Percentiles rank a stretch among this genome's conserved stretches.
Evolutionary conservation across 176 grass and related monocot genomes (phyloP).

Genomic region (Stipa capillata): DNA sequence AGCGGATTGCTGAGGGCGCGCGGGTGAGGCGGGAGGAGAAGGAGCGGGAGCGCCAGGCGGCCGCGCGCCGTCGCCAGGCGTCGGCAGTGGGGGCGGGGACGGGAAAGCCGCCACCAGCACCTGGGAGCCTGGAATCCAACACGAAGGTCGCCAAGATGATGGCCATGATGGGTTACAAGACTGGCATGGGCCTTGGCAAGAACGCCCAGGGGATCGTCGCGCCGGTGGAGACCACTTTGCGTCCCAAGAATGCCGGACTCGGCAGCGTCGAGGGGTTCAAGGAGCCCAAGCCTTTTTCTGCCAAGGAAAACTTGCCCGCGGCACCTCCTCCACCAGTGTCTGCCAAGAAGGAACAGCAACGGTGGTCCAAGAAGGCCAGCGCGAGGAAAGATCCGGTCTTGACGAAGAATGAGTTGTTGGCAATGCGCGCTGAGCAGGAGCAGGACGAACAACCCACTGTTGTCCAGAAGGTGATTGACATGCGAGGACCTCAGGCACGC

Average conservation of each 20-base stretch:
- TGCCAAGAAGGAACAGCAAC: slow-evolving; percentile 24
- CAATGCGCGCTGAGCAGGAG: slow-evolving; percentile 30
- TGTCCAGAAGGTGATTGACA: slow-evolving; percentile 65
- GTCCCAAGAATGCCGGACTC: slow-evolving; percentile 59
- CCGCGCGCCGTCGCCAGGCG: slow-evolving; percentile 21
- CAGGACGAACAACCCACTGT: slow-evolving; percentile 33
- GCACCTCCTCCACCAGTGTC: not conserved
- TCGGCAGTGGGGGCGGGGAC: slow-evolving; percentile 19
- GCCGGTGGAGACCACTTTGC: slow-evolving; percentile 28
- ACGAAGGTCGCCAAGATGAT: slow-evolving; percentile 51
- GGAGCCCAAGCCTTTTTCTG: slow-evolving; percentile 36
- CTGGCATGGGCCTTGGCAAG: slow-evolving; percentile 66
- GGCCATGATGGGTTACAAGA: slow-evolving; percentile 58
- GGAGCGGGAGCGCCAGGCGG: slow-evolving; percentile 36
- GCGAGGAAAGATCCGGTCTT: slow-evolving; percentile 34
- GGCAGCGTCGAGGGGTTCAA: slow-evolving; percentile 67
- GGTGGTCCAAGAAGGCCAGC: slow-evolving; percentile 49
- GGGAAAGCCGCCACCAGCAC: not conserved
- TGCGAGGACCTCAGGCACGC: slow-evolving; percentile 54
- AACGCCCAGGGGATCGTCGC: slow-evolving; percentile 43
- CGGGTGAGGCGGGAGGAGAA: slow-evolving; percentile 53
- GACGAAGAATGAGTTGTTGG: slow-evolving; percentile 48
- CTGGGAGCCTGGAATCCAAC: slow-evolving; percentile 30
- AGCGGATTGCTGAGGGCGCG: slow-evolving; percentile 55
- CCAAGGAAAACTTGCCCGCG: slow-evolving; percentile 24